Evolutionary conservation across 177 flowering plant species (phyloP), one percentile per base, ranked within the genome.

Genomic region (Vitis hybrid): DNA sequence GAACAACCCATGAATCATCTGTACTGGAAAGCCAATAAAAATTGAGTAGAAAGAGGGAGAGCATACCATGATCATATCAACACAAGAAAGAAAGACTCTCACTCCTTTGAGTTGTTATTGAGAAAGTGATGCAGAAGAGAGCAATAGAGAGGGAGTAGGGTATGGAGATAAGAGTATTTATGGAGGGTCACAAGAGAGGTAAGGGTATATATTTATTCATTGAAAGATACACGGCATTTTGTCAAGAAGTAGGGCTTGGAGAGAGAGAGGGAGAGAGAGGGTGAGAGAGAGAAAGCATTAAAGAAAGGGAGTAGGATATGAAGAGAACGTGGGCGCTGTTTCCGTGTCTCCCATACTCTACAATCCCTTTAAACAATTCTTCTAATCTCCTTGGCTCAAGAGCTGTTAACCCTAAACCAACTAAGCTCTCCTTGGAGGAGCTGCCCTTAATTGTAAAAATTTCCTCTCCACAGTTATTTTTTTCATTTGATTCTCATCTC

Each of bases 321-420:
- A 83, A 79, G 83, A 85, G 94, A 91, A 92, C 97, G 90, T 92
- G 97, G 91, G 94, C 7, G 77, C 81, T 89, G 97, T 89, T 87
- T 80, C 88, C 78, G 71, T 90, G 95, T 90, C 92, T 79, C 89
- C 91, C 84, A 84, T 80, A 74, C 73, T 62, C 66, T 69, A 65
- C 52, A 19, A 63, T 27, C 58, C 70, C 16, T 66, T 73, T 82
- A 79, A 81, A 84, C 75, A 67, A 81, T 78, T 75, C 13, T 58
- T 60, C 69, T 84, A 82, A 80, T 83, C 88, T 74, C 80, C 89
- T 90, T 84, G 93, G 86, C 92, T 81, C 70, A 66, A 79, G 93
- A 78, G 89, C 92, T 87, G 74, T 58, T 62, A 48, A 21, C 75
- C 75, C 78, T 83, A 82, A 81, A 80, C 73, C 66, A 83, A 76